These are phyloP conservation scores for Lophium mytilinum DNA, from an alignment of 495 filamentous ascomycete genomes.

Conservation along the genomic window DNA sequence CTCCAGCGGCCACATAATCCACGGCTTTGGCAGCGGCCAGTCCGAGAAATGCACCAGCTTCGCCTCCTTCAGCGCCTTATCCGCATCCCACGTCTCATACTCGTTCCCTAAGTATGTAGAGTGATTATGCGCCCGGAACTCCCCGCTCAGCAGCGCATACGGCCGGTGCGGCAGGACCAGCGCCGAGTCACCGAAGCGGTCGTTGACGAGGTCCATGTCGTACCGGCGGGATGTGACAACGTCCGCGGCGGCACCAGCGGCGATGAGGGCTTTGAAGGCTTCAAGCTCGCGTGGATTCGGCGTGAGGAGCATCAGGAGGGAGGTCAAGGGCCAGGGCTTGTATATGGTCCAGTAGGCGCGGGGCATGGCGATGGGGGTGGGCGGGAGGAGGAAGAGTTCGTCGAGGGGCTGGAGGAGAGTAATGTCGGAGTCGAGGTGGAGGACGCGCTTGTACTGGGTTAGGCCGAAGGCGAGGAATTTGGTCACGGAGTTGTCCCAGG, in stretches of 20 bases:
- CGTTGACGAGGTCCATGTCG: conserved; percentile 58
- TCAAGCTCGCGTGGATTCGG: conserved; percentile 24
- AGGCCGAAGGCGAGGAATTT: conserved; percentile 33
- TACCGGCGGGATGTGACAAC: conserved; percentile 13
- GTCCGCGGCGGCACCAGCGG: conserved; percentile 13
- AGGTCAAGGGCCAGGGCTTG: conserved; percentile 25
- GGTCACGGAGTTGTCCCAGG: conserved; percentile 31
- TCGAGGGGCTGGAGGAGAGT: conserved; percentile 29
- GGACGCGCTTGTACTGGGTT: conserved; percentile 29
- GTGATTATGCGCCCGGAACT: conserved; percentile 58
- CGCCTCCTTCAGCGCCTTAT: conserved; percentile 53
- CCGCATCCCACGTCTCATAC: conserved; percentile 61
- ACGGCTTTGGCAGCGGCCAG: conserved; percentile 74
- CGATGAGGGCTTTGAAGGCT: conserved; percentile 19
- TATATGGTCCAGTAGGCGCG: conserved; percentile 32
- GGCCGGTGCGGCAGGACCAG: conserved; percentile 67
- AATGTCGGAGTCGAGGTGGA: conserved; percentile 34
- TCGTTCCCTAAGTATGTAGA: conserved; percentile 53
- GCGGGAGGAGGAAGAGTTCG: conserved; percentile 35
- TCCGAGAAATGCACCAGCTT: conserved; percentile 78
- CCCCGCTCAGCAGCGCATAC: conserved; percentile 61
- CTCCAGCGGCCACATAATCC: conserved; percentile 54
- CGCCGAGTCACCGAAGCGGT: conserved; percentile 56
- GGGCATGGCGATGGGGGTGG: conserved; percentile 31
- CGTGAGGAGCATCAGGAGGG: conserved; percentile 29